Percentiles rank a stretch among this genome's conserved stretches.
Evolutionary conservation across 257 asterid genomes (phyloP).

Genomic region (Pogostemon cablin): DNA sequence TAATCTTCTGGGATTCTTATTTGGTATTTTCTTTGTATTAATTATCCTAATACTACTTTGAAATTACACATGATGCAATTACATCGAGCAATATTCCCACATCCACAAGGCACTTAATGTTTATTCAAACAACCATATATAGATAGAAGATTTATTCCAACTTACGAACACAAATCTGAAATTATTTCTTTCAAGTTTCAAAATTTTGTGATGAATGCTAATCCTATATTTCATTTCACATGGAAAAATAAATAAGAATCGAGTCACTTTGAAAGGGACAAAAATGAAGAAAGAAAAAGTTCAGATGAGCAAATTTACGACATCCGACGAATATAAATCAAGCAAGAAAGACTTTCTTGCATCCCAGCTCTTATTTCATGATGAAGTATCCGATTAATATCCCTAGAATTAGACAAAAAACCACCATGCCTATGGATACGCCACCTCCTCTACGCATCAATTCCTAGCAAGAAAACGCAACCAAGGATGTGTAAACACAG

Average conservation of each 20-base stretch:
- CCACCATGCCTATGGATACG: conserved; percentile 42
- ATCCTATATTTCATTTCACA: not conserved
- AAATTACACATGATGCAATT: no score
- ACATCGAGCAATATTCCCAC: no score
- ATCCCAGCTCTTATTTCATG: conserved; percentile 32
- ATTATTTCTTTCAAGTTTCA: not conserved
- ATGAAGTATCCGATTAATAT: conserved; percentile 60
- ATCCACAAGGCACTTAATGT: no score
- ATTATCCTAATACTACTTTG: no score
- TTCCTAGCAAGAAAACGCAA: conserved; percentile 48
- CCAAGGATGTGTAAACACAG: conserved; percentile 9
- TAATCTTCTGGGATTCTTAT: not conserved
- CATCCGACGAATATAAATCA: conserved; percentile 19
- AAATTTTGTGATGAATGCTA: conserved; percentile 5
- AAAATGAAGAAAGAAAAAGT: conserved; percentile 1
- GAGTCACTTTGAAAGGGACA: not conserved
- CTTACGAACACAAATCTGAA: conserved; percentile 12
- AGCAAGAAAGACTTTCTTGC: conserved; percentile 24
- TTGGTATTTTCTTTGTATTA: no score
- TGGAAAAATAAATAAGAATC: not conserved
- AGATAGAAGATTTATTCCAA: not conserved
- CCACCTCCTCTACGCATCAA: conserved; percentile 44
- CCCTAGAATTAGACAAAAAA: conserved; percentile 56
- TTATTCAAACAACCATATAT: not conserved
- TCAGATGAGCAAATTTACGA: conserved; percentile 23